These are phyloP conservation scores for Monosporascus sp. DNA, from an alignment of 2,329 filamentous ascomycete species.

Conservation along the genomic window DNA sequence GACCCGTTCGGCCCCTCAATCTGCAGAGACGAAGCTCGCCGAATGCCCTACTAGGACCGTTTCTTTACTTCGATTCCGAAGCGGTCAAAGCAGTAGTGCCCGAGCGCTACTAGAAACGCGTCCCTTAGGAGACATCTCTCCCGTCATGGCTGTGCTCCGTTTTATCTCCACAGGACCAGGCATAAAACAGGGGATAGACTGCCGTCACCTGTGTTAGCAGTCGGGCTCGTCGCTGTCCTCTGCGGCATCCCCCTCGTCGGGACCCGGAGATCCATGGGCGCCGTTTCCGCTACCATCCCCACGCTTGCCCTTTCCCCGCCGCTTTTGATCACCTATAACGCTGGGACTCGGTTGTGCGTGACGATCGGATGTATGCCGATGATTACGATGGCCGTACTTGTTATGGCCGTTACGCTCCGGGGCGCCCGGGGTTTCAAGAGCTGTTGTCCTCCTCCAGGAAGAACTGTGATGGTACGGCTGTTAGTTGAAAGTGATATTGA, in stretches of 20 bases:
- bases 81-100: too few relatives aligned
- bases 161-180: constrained; percentile 49
- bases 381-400: constrained; percentile 18
- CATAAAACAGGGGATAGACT: constrained; percentile 59
- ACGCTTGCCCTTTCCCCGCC: constrained; percentile 14
- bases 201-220: constrained; percentile 53
- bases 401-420: constrained; percentile 36
- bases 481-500: background rate
- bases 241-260: constrained; percentile 50
- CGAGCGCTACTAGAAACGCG: constrained; percentile 1
- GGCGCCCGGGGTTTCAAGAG: constrained; percentile 56
- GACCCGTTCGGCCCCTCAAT: constrained; percentile 24
- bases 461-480: constrained; percentile 52
- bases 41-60: too few relatives aligned
- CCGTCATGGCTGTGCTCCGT: background rate
- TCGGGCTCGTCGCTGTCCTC: constrained; percentile 65
- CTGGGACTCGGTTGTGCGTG: constrained; percentile 35
- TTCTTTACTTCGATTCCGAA: too few relatives aligned
- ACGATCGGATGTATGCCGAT: constrained; percentile 29
- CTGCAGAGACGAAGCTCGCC: constrained; percentile 8
- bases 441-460: constrained; percentile 77
- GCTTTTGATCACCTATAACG: constrained; percentile 50
- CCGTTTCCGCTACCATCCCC: constrained; percentile 5
- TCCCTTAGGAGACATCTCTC: background rate
- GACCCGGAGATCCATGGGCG: constrained; percentile 15